Base-by-base conservation (phyloP, 768 basidiomycete species). In the Macrolepiota fuliginosa region DNA sequence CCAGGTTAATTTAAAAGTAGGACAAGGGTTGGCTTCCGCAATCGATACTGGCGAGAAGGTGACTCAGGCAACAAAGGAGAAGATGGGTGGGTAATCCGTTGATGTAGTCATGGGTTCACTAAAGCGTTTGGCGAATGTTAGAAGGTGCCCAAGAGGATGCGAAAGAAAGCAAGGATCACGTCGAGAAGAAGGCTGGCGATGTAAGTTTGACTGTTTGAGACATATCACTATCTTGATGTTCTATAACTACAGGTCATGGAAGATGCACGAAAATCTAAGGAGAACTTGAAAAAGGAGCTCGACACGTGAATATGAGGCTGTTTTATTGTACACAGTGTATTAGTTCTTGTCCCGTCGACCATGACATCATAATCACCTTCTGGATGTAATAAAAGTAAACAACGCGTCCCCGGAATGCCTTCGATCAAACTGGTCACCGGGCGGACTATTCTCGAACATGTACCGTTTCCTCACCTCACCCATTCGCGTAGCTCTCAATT, bases 11-110 rank as follows among this genome's bases (percentile, higher is more conserved):
- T 77, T 75, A 64, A 77, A 75, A 17, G 68, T 82, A 10, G 80
- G 81, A 4, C 71, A 80, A 62, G 74, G 76, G 2, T 67, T 83
- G 13, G 81, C 81, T 12, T 75, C 73, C 29, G 81, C 80, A 0
- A 77, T 84, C 52, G 81, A 81, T 24, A 76, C 69, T 13, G 81
- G 82, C 0, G 78, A 83, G 66, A 67, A 79, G 56, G 75, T 74
- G 50, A 73, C 80, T 0, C 56, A 76, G 56, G 63, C 71, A 10
- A 74, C 79, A 1, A 80, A 82, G 61, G 74, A 81, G 24, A 74
- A 73, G 3, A 1, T 83, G 36, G 72, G 82, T 80, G 36, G 11
- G 74, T 62, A n/a, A 15, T 51, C n/a, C 3, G 45, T 27, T 52
- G 58, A 49, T n/a, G 37, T 7, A 37, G 15, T 15, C 12, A 35